Conservation (phyloP, 148 eudicot genomes). For the Cornus florida region DNA sequence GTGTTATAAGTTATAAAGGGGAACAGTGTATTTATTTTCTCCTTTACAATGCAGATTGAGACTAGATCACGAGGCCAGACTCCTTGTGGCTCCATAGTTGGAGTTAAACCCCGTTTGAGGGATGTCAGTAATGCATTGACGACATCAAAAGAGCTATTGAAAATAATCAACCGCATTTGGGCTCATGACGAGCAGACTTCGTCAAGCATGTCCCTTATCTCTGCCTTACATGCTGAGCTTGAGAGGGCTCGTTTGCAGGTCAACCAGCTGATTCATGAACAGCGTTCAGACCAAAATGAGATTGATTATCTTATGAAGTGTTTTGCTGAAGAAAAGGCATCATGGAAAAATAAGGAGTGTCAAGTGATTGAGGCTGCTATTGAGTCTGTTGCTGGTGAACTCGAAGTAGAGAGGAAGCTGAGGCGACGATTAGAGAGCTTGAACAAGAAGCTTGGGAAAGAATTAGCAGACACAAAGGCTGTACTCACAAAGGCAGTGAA, state of each 20-base stretch:
- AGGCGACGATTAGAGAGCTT: constrained; percentile 72
- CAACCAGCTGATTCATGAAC: constrained; percentile 73
- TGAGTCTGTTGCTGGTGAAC: constrained; percentile 63
- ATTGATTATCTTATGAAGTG: constrained; percentile 57
- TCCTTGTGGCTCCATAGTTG: constrained; percentile 42
- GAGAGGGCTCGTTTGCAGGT: constrained; percentile 87
- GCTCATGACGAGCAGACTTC: constrained; percentile 68
- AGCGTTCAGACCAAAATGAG: constrained; percentile 62
- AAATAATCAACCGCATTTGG: constrained; percentile 77
- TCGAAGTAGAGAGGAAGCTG: constrained; percentile 76
- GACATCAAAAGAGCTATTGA: constrained; percentile 89
- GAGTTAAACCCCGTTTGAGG: constrained; percentile 55
- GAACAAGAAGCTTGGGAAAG: constrained; percentile 83
- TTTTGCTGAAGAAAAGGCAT: constrained; percentile 80
- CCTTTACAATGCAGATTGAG: constrained; percentile 54
- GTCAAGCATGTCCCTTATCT: constrained; percentile 75
- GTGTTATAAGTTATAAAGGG: too few species aligned
- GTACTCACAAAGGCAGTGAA: constrained; percentile 54
- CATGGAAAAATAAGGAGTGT: constrained; percentile 71
- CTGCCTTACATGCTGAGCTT: constrained; percentile 89
- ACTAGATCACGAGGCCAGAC: constrained; percentile 71
- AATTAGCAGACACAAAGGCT: constrained; percentile 65
- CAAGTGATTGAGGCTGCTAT: constrained; percentile 64
- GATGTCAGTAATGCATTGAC: constrained; percentile 82
- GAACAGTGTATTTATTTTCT: not conserved